Evolutionary conservation across 179 eudicot genomes (phyloP).

Genomic region (Drosera spatulata): DNA sequence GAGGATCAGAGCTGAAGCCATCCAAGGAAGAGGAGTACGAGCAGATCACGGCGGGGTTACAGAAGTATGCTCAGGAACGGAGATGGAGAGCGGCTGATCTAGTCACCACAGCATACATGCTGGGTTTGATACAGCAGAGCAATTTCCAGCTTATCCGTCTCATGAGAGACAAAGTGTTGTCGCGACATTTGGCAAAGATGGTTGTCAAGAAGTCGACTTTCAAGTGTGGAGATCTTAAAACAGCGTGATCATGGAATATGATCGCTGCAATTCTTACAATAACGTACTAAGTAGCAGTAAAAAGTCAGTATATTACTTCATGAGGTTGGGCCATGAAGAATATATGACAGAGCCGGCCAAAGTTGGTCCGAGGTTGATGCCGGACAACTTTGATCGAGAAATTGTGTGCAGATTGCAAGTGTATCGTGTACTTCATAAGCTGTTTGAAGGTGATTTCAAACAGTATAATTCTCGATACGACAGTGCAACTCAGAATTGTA

Average conservation of each 20-base stretch:
- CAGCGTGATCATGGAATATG: background rate
- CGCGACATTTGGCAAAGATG: slow-evolving; percentile 14
- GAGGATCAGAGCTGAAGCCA: background rate
- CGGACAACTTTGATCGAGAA: too few relatives aligned
- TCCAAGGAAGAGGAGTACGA: slow-evolving; percentile 7
- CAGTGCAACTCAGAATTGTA: too few relatives aligned
- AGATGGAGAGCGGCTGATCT: slow-evolving; percentile 21
- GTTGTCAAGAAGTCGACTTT: slow-evolving; percentile 20
- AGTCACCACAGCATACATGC: slow-evolving; percentile 13
- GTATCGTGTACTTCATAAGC: too few relatives aligned
- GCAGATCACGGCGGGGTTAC: slow-evolving; percentile 20
- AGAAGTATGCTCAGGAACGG: slow-evolving; percentile 10
- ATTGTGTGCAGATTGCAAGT: too few relatives aligned
- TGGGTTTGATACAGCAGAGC: slow-evolving; percentile 16
- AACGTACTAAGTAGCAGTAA: too few relatives aligned
- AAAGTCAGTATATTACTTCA: too few relatives aligned
- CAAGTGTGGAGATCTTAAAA: slow-evolving; percentile 22
- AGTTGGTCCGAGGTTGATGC: too few relatives aligned
- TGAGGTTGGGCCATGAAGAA: too few relatives aligned
- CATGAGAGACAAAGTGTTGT: slow-evolving; percentile 20
- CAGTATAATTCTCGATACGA: too few relatives aligned
- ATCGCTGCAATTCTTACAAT: too few relatives aligned
- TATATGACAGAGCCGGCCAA: too few relatives aligned
- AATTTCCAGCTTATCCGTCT: slow-evolving; percentile 8
- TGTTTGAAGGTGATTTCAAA: too few relatives aligned